These are phyloP conservation scores for Metarhizium album DNA, from an alignment of 2,329 filamentous ascomycete species.

Conservation along the genomic window DNA sequence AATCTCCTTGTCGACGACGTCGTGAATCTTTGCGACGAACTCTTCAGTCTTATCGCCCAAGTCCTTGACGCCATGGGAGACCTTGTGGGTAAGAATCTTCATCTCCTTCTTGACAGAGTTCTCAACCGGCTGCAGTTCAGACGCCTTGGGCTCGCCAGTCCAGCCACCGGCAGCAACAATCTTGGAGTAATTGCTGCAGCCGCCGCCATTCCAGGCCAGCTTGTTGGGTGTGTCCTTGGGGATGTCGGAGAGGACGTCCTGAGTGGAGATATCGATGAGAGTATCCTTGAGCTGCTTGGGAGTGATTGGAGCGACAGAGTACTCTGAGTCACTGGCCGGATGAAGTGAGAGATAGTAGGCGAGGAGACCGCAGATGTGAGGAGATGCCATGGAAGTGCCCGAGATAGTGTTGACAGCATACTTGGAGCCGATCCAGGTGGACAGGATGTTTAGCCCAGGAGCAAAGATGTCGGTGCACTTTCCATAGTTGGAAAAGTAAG, in stretches of 20 bases:
- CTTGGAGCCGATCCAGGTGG: conserved; percentile 96
- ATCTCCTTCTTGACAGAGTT: conserved; percentile 51
- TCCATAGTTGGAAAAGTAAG: conserved; percentile 99
- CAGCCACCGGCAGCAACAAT: conserved; percentile 70
- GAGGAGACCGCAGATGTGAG: conserved; percentile 89
- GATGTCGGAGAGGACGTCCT: conserved; percentile 67
- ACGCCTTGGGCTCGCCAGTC: conserved; percentile 36
- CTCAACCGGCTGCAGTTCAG: conserved; percentile 48
- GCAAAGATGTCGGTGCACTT: conserved; percentile 99
- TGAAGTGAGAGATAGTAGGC: conserved; percentile 98
- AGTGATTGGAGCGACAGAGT: conserved; percentile 78
- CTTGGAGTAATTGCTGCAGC: conserved; percentile 77
- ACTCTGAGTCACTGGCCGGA: conserved; percentile 81
- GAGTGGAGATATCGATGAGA: conserved; percentile 73
- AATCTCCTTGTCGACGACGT: conserved; percentile 50
- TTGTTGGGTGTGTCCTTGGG: conserved; percentile 83
- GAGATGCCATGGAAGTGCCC: conserved; percentile 97
- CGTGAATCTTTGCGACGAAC: conserved; percentile 52
- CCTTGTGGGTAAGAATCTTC: conserved; percentile 43
- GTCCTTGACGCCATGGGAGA: conserved; percentile 42
- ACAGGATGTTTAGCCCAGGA: conserved; percentile 90
- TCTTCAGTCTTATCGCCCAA: conserved; percentile 47
- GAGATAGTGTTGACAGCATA: conserved; percentile 98
- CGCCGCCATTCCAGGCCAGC: conserved; percentile 98
- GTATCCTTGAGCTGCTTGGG: conserved; percentile 89